phyloP scores from a whole-genome alignment of 495 filamentous ascomycete genomes.

The Penicillium desertorum region DNA sequence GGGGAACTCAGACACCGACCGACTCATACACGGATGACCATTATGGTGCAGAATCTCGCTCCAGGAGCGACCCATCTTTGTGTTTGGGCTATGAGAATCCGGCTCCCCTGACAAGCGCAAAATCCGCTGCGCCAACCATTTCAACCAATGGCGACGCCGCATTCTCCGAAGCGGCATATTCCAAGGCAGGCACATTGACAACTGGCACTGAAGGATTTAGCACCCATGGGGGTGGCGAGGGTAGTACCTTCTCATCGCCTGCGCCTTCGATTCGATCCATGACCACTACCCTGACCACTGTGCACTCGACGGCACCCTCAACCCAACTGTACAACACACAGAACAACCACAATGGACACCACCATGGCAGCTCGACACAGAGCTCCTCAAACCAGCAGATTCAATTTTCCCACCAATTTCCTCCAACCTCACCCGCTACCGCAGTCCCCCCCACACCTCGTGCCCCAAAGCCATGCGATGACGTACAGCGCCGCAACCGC shows the following conservation, averaged over 20 bases:
- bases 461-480: slow-evolving; percentile 65
- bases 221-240: slow-evolving; percentile 65
- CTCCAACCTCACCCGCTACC: slow-evolving; percentile 62
- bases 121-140: slow-evolving; percentile 73
- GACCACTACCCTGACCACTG: slow-evolving; percentile 92
- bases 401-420: slow-evolving; percentile 92
- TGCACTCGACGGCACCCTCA: slow-evolving; percentile 81
- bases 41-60: slow-evolving; percentile 31
- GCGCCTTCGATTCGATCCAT: slow-evolving; percentile 88
- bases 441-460: slow-evolving; percentile 82
- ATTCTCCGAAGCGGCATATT: slow-evolving; percentile 71
- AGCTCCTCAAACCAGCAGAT: slow-evolving; percentile 50
- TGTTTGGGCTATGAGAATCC: slow-evolving; percentile 59
- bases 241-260: slow-evolving; percentile 91
- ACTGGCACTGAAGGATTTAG: slow-evolving; percentile 60
- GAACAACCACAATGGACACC: slow-evolving; percentile 41
- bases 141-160: slow-evolving; percentile 77
- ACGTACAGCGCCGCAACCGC: slow-evolving; percentile 89
- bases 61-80: slow-evolving; percentile 54
- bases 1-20: slow-evolving; percentile 59
- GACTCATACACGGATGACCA: slow-evolving; percentile 38
- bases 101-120: slow-evolving; percentile 60
- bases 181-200: slow-evolving; percentile 75
- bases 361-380: slow-evolving; percentile 46
- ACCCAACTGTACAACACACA: slow-evolving; percentile 51